These are phyloP conservation scores for Spatholobus suberectus DNA, from an alignment of 306 rosid species.

Conservation along the genomic window DNA sequence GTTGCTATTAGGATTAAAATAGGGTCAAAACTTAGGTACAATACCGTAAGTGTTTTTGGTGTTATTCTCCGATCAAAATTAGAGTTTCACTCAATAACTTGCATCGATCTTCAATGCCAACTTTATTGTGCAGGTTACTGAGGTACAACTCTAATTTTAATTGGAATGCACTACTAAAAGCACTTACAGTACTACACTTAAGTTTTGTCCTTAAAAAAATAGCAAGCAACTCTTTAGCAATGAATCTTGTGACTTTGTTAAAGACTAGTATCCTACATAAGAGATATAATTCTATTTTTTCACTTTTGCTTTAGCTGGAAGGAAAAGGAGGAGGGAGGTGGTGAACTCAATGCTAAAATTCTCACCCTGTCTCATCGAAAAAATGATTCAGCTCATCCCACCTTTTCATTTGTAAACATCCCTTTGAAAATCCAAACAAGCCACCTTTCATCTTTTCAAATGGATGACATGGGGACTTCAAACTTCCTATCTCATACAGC, in stretches of 20 bases:
- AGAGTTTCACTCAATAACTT: too few relatives aligned
- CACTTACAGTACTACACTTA: neutral
- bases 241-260: neutral
- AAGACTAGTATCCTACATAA: slow-evolving; percentile 23
- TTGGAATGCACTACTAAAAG: neutral
- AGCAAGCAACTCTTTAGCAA: slow-evolving; percentile 5
- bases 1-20: too few relatives aligned
- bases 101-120: too few relatives aligned
- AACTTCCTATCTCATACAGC: slow-evolving; percentile 70
- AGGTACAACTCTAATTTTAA: neutral
- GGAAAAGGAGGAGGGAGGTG: neutral
- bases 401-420: slow-evolving; percentile 85
- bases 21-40: too few relatives aligned
- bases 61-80: too few relatives aligned
- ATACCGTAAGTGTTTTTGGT: too few relatives aligned
- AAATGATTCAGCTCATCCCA: slow-evolving; percentile 95
- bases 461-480: slow-evolving; percentile 75
- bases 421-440: slow-evolving; percentile 89
- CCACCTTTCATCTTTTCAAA: slow-evolving; percentile 73
- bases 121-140: neutral
- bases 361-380: slow-evolving; percentile 81
- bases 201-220: neutral
- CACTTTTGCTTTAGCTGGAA: neutral
- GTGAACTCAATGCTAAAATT: slow-evolving; percentile 36
- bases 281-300: neutral